These are phyloP conservation scores for Cytidiella melzeri DNA, from an alignment of 768 basidiomycete genomes.

Conservation along the genomic window DNA sequence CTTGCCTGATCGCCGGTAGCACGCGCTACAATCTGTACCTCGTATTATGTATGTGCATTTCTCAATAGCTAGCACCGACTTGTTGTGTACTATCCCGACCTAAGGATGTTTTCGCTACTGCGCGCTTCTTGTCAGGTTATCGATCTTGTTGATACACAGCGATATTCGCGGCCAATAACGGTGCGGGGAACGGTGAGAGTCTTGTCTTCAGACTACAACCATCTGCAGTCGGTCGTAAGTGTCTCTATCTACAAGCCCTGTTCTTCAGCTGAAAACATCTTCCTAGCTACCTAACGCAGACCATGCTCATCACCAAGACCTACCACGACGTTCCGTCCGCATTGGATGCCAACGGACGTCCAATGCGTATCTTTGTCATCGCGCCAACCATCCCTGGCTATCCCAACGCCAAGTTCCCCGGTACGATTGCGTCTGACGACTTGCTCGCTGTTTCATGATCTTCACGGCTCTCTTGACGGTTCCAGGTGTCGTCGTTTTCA, in stretches of 20 bases:
- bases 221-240: conserved; percentile 4
- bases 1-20: not conserved
- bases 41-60: not conserved
- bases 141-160: too few species aligned
- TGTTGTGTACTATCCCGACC: too few species aligned
- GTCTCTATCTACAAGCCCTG: too few species aligned
- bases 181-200: not conserved
- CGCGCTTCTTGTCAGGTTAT: too few species aligned
- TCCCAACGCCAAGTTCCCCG: conserved; percentile 88
- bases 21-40: not conserved
- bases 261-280: not conserved
- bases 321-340: conserved; percentile 72
- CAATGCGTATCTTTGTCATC: conserved; percentile 79
- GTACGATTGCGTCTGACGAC: conserved; percentile 28
- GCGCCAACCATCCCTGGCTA: conserved; percentile 75
- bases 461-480: conserved; percentile 57
- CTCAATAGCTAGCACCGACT: too few species aligned
- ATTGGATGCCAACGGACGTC: conserved; percentile 50
- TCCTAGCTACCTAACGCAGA: conserved; percentile 14
- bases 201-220: not conserved
- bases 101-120: too few species aligned
- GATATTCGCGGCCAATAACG: too few species aligned
- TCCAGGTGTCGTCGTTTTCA: conserved; percentile 79
- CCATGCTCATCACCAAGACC: conserved; percentile 80
- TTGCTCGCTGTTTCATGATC: not conserved